Percentiles rank a stretch among this genome's conserved stretches.
phyloP scores from a whole-genome alignment of 176 grass and related monocot genomes.

The Triticum timopheevii region DNA sequence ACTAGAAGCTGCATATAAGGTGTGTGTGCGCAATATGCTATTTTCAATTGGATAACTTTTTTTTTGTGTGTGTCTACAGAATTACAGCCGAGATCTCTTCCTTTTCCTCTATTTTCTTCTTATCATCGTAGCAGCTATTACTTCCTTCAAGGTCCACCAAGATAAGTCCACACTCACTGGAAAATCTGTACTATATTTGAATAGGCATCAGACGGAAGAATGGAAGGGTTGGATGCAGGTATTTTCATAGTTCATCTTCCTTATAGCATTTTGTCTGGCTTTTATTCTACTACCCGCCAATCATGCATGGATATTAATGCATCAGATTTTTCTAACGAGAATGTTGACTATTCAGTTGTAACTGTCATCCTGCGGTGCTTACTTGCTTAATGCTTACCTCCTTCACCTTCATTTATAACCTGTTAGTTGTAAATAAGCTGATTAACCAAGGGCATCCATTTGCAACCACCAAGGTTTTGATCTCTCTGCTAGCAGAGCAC shows the following conservation, averaged over 20 bases:
- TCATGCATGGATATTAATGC: constrained; percentile 11
- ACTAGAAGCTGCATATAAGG: not conserved
- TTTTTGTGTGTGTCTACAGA: constrained; percentile 50
- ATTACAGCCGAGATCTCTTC: constrained; percentile 91
- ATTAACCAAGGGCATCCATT: constrained; percentile 21
- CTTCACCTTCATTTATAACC: not conserved
- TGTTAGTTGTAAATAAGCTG: constrained; percentile 25
- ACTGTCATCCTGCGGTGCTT: constrained; percentile 15
- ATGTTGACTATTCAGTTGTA: constrained; percentile 17
- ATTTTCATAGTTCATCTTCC: constrained; percentile 23
- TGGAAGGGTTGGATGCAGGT: constrained; percentile 99
- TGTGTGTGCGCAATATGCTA: not conserved
- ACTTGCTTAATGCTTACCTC: constrained; percentile 6
- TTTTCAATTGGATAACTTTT: constrained; percentile 9
- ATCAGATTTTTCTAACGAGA: not conserved
- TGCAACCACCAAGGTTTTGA: constrained; percentile 13
- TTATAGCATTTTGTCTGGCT: constrained; percentile 19
- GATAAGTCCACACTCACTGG: constrained; percentile 86
- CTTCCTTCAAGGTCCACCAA: constrained; percentile 94
- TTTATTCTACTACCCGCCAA: constrained; percentile 1
- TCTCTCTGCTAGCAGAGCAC: not conserved
- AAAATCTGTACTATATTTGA: constrained; percentile 84
- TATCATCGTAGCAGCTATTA: constrained; percentile 88
- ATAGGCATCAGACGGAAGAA: constrained; percentile 99
- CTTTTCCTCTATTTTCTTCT: constrained; percentile 99